Percentiles rank a stretch among this genome's conserved stretches.
Evolutionary conservation across 257 asterid genomes (phyloP).

Genomic region (Solanum neorickii): DNA sequence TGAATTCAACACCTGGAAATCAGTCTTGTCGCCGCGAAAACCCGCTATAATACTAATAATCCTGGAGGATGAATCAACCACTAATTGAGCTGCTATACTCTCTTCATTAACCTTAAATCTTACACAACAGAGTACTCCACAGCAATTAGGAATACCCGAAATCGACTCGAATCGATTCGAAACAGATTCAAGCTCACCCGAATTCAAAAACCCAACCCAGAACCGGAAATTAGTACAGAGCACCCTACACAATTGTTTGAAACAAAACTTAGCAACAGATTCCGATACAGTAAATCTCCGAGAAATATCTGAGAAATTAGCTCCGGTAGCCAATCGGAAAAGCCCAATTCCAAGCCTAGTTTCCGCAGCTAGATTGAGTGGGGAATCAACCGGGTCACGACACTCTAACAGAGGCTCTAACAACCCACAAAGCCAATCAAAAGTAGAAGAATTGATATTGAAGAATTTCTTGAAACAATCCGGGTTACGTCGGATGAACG

Average conservation of each 20-base stretch:
- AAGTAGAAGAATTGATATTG: constrained; percentile 49
- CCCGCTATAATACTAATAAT: constrained; percentile 68
- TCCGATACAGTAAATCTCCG: constrained; percentile 43
- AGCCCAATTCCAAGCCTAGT: constrained; percentile 74
- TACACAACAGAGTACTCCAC: constrained; percentile 48
- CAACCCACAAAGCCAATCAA: constrained; percentile 83
- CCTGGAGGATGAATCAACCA: constrained; percentile 61
- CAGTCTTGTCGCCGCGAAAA: constrained; percentile 37
- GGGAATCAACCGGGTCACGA: constrained; percentile 72
- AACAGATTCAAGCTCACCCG: constrained; percentile 36
- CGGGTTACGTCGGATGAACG: constrained; percentile 28
- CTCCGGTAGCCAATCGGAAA: constrained; percentile 65
- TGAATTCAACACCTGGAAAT: constrained; percentile 27
- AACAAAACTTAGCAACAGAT: constrained; percentile 44
- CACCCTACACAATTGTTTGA: constrained; percentile 75
- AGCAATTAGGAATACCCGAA: constrained; percentile 71
- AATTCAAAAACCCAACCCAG: constrained; percentile 73
- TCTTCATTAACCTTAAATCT: constrained; percentile 30
- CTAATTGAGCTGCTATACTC: constrained; percentile 57
- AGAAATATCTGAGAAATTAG: constrained; percentile 43
- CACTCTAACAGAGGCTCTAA: constrained; percentile 82
- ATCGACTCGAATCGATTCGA: constrained; percentile 48
- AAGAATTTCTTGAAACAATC: constrained; percentile 46
- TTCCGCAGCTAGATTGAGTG: constrained; percentile 47
- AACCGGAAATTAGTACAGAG: constrained; percentile 81